Percentiles rank a stretch among this genome's conserved stretches.
These are phyloP conservation scores for Diutina sp. DNA, from an alignment of 1,139 yeast genomes.

Conservation along the genomic window DNA sequence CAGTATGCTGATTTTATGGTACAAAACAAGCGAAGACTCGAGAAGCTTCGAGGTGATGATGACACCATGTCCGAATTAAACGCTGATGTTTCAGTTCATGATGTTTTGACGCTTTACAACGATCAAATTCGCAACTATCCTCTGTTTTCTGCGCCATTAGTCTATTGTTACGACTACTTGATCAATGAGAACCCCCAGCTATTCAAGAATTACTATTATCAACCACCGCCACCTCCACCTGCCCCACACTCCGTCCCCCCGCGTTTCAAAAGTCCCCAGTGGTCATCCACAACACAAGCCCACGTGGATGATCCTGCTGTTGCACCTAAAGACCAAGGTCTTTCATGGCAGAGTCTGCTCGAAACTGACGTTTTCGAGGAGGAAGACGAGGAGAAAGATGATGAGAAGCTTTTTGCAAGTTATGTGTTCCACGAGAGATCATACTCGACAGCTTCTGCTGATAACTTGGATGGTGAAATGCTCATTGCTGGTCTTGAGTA, in stretches of 20 bases:
- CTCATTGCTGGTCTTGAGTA: background rate
- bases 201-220: constrained; percentile 24
- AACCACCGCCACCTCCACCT: constrained; percentile 11
- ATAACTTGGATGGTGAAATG: background rate
- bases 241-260: constrained; percentile 10
- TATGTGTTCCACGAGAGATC: background rate
- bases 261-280: constrained; percentile 14
- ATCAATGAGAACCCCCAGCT: constrained; percentile 10
- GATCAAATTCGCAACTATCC: constrained; percentile 5
- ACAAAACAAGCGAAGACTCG: background rate
- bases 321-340: background rate
- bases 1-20: constrained; percentile 3
- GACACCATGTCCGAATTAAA: background rate
- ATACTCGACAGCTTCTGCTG: background rate
- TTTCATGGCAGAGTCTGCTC: background rate
- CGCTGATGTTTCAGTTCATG: constrained; percentile 3
- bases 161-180: constrained; percentile 28
- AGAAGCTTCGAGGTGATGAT: constrained; percentile 1
- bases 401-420: background rate
- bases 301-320: background rate
- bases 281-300: constrained; percentile 6
- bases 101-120: constrained; percentile 8
- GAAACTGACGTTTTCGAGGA: background rate
- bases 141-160: constrained; percentile 26
- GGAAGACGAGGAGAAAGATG: background rate